Conservation (phyloP, 805 yeast species). For the Zygosaccharomyces siamensis region DNA sequence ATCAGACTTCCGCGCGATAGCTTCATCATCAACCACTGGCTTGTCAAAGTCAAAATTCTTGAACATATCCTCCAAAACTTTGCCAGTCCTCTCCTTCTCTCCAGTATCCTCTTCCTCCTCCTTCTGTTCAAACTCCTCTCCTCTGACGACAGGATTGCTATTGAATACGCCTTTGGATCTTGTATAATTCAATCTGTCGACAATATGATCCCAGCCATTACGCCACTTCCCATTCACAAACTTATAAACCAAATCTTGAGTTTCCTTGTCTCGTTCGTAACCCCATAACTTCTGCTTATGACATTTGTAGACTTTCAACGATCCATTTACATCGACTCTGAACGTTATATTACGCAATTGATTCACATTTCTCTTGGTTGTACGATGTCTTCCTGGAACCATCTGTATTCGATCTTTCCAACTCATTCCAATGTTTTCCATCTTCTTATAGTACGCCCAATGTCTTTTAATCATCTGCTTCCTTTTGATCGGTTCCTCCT, state of each 20-base stretch:
- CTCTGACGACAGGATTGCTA: background rate
- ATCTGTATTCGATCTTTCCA: conserved; percentile 43
- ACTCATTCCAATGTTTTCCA: conserved; percentile 35
- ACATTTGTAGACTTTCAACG: conserved; percentile 50
- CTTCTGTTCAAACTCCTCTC: conserved; percentile 7
- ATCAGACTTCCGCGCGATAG: conserved; percentile 5
- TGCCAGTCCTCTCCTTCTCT: conserved; percentile 43
- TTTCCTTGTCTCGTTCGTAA: conserved; percentile 58
- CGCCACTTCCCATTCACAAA: conserved; percentile 70
- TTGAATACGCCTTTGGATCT: conserved; percentile 21
- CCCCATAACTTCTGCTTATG: conserved; percentile 91
- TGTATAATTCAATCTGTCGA: conserved; percentile 50
- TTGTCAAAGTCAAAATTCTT: conserved; percentile 48
- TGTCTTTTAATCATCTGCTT: conserved; percentile 37
- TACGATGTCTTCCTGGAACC: conserved; percentile 59
- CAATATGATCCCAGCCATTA: conserved; percentile 71
- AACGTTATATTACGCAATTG: conserved; percentile 48
- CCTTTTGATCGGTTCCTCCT: conserved; percentile 23
- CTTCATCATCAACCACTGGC: conserved; percentile 44
- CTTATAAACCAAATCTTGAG: conserved; percentile 57
- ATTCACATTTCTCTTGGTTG: conserved; percentile 43
- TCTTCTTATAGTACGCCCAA: conserved; percentile 37
- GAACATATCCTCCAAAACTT: conserved; percentile 46
- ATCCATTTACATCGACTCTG: conserved; percentile 57
- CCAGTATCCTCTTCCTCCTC: conserved; percentile 36